Percentiles rank a stretch among this genome's conserved stretches.
Evolutionary conservation across 2,329 filamentous ascomycete species (phyloP).

Genomic region (Pseudophaeomoniella oleicola): DNA sequence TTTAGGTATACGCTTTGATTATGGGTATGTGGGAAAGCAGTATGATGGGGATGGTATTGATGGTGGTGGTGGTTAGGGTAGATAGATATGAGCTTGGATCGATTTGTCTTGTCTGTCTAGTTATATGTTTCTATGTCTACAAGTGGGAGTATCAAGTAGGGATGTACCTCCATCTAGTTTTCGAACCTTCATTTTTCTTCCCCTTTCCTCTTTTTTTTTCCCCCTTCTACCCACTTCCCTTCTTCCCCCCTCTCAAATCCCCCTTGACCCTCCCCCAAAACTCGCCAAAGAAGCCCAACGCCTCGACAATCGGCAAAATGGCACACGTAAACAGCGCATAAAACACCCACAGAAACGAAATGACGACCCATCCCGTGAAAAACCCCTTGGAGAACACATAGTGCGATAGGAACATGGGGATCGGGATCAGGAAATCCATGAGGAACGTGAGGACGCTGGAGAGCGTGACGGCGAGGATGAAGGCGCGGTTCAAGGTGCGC

Average conservation of each 20-base stretch:
- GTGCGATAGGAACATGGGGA: constrained; percentile 38
- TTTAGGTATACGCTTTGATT: neutral
- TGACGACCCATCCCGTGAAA: constrained; percentile 14
- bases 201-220: too few species aligned
- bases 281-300: neutral
- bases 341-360: constrained; percentile 14
- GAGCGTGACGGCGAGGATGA: constrained; percentile 15
- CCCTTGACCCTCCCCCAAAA: neutral
- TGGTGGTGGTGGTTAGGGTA: too few species aligned
- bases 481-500: neutral
- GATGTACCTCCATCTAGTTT: too few species aligned
- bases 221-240: too few species aligned
- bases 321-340: constrained; percentile 10
- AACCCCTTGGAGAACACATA: constrained; percentile 32
- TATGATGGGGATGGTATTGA: too few species aligned
- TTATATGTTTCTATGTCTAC: too few species aligned
- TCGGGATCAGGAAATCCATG: constrained; percentile 35
- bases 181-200: too few species aligned
- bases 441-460: constrained; percentile 23
- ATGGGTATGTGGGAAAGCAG: too few species aligned
- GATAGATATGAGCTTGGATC: too few species aligned
- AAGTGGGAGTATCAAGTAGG: too few species aligned
- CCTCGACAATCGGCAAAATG: constrained; percentile 13
- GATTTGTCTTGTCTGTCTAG: too few species aligned
- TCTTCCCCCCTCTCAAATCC: neutral